Percentiles rank a stretch among this genome's conserved stretches.
Evolutionary conservation across 225 moss, liverwort and hornwort genomes (phyloP).

Genomic region (Polytrichum formosum): DNA sequence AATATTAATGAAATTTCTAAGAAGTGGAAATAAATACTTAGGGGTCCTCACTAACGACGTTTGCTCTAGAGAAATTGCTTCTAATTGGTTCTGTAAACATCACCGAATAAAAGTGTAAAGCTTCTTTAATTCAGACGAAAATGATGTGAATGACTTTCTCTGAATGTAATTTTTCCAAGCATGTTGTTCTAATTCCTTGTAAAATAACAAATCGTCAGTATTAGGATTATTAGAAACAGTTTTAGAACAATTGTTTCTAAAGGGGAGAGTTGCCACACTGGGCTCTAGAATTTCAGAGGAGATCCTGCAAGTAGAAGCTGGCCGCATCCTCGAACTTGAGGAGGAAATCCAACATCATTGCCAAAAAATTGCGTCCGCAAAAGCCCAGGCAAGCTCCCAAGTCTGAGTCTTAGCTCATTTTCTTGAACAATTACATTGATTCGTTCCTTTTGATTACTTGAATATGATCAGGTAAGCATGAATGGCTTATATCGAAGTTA

Average conservation of each 20-base stretch:
- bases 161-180: not conserved
- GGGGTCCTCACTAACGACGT: too few relatives aligned
- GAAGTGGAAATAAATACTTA: not conserved
- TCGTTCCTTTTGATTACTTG: too few relatives aligned
- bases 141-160: not conserved
- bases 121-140: too few relatives aligned
- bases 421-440: not conserved
- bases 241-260: not conserved
- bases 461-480: too few relatives aligned
- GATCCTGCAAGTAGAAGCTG: slow-evolving; percentile 58
- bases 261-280: not conserved
- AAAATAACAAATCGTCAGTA: not conserved
- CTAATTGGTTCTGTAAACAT: too few relatives aligned
- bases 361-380: slow-evolving; percentile 48
- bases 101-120: too few relatives aligned
- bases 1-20: not conserved
- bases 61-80: too few relatives aligned
- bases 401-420: not conserved
- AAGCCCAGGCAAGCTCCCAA: slow-evolving; percentile 53
- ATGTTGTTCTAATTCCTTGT: not conserved
- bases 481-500: too few relatives aligned
- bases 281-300: slow-evolving; percentile 59
- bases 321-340: slow-evolving; percentile 48
- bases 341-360: slow-evolving; percentile 53
- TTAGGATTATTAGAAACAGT: not conserved